A percentile compares a stretch with the other conserved stretches of the same genome.
Conservation (phyloP, 139 green algal species). For the Chlorella vulgaris region DNA sequence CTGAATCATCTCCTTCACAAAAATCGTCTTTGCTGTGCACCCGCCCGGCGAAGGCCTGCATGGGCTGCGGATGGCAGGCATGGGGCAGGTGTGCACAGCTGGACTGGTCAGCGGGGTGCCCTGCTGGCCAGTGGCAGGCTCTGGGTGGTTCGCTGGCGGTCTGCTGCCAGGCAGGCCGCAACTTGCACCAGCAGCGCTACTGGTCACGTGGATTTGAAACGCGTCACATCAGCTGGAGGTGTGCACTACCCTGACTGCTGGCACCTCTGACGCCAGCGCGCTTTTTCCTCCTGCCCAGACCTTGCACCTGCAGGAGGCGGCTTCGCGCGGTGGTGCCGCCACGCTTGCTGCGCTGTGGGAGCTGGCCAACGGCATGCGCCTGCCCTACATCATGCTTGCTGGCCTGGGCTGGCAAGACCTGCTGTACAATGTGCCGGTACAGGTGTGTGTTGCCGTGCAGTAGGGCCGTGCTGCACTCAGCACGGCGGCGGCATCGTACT, state of each 20-base stretch:
- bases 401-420: neutral
- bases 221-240: no score
- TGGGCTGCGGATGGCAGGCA: neutral
- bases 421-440: neutral
- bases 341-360: neutral
- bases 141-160: no score
- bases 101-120: no score
- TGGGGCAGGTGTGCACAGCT: neutral
- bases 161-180: no score
- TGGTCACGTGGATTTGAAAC: no score
- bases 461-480: no score
- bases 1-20: constrained; percentile 10
- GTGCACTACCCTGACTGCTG: no score
- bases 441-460: neutral
- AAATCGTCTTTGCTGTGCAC: neutral
- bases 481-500: no score
- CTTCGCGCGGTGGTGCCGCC: no score
- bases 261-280: no score
- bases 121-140: neutral
- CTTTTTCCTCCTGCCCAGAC: no score
- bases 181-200: no score
- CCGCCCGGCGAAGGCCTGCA: constrained; percentile 3
- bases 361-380: neutral
- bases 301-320: neutral
- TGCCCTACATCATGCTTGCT: constrained; percentile 3